phyloP scores from a whole-genome alignment of 108 stramenopile genomes.

The Nitzschia putrida region DNA sequence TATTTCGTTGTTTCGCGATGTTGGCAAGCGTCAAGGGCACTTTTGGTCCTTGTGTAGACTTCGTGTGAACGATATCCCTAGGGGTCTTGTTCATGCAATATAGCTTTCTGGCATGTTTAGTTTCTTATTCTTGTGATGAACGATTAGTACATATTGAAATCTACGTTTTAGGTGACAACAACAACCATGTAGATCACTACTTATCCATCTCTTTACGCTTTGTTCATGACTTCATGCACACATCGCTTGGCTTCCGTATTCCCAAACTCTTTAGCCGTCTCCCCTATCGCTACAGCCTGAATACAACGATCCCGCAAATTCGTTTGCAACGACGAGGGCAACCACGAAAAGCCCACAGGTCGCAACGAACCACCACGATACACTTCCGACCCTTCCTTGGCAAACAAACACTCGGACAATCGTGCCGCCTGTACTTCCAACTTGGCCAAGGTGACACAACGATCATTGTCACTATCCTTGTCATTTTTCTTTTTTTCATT shows the following conservation, averaged over 20 bases:
- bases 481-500: neutral
- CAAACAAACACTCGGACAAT: slow-evolving; percentile 12
- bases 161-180: neutral
- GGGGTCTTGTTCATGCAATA: neutral
- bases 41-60: neutral
- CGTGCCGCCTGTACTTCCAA: slow-evolving; percentile 6
- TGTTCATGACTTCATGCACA: neutral
- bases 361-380: slow-evolving; percentile 8
- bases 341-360: slow-evolving; percentile 6
- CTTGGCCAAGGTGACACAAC: slow-evolving; percentile 3
- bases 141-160: neutral
- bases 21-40: neutral
- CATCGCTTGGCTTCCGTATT: slow-evolving; percentile 2
- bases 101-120: neutral
- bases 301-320: slow-evolving; percentile 4
- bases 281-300: slow-evolving; percentile 3
- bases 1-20: neutral
- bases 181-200: neutral
- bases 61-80: neutral
- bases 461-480: neutral
- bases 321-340: slow-evolving; percentile 1
- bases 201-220: neutral
- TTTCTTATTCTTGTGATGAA: neutral
- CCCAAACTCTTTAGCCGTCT: slow-evolving; percentile 1
- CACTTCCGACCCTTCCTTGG: slow-evolving; percentile 11